Evolutionary conservation across 768 basidiomycete genomes (phyloP), one percentile per base, ranked within the genome.

Genomic region (Cantharellus anzutake): DNA sequence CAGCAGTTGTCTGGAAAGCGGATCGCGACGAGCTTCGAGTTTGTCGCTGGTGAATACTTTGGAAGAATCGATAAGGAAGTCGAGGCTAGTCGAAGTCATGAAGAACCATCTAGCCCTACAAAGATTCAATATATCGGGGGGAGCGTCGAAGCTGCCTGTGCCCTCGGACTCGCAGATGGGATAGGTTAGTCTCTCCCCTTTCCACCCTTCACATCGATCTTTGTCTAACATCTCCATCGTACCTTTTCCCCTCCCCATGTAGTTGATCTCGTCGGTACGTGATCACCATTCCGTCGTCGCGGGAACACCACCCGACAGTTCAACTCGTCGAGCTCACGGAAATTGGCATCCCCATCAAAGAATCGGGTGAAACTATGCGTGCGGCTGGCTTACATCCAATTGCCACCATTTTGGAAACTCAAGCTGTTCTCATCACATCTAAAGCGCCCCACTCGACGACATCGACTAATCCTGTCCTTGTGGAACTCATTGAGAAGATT

Each of bases 341-440:
- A 7, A 14, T 37, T 4, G 58, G 35, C 37, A 34, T 5, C 55
- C n/a, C n/a, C n/a, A n/a, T n/a, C 55, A 42, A 68, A 93, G 94
- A 98, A 73, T 99, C 94, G 16, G 96, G 96, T 50, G 96, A 99
- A 67, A 99, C 96, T 4, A 99, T 99, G 96, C 88, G 94, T 41
- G 96, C 94, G 35, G 93, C 93, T 0, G 96, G 94, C 42, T 76
- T 98, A 59, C 87, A 87, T 69, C 82, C 94, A 44, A 97, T 99
- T 66, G 85, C 83, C 11, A 97, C 91, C 5, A 69, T 99, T 5
- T 78, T 99, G 59, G 70, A 82, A 44, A 80, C 84, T 0, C 86
- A 99, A 72, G 93, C 94, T 5, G 89, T 97, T 58, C 80, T 99
- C 41, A 96, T 99, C 76, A 86, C 71, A 14, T 53, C 50, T 41